These are phyloP conservation scores for Yarrowia deformans DNA, from an alignment of 805 yeast species.

Conservation along the genomic window DNA sequence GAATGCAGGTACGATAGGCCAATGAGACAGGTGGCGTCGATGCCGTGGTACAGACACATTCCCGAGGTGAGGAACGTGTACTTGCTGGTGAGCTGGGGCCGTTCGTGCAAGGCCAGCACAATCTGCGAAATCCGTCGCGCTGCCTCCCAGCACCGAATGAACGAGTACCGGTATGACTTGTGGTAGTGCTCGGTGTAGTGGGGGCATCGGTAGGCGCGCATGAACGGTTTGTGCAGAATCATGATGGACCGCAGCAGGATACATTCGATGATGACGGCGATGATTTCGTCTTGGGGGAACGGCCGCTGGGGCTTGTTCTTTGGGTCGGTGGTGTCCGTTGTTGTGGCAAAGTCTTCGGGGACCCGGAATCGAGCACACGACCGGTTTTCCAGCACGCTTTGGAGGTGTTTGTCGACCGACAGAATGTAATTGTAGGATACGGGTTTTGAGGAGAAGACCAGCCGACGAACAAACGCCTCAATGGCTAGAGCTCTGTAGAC, in stretches of 20 bases:
- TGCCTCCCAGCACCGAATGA: slow-evolving; percentile 34
- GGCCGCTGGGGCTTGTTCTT: background rate
- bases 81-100: slow-evolving; percentile 3
- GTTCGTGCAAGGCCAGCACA: slow-evolving; percentile 5
- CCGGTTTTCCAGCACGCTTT: slow-evolving; percentile 29
- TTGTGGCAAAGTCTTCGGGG: slow-evolving; percentile 18
- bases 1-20: slow-evolving; percentile 30
- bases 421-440: slow-evolving; percentile 33
- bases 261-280: slow-evolving; percentile 32
- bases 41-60: slow-evolving; percentile 32
- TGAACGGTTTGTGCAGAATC: slow-evolving; percentile 35
- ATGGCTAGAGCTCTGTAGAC: slow-evolving; percentile 31
- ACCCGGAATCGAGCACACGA: slow-evolving; percentile 32
- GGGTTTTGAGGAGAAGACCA: slow-evolving; percentile 29
- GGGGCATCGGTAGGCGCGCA: slow-evolving; percentile 37
- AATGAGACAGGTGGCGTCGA: slow-evolving; percentile 37
- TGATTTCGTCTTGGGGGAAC: slow-evolving; percentile 31
- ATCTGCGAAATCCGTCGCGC: slow-evolving; percentile 22
- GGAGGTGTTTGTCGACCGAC: slow-evolving; percentile 34
- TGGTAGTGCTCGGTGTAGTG: slow-evolving; percentile 36
- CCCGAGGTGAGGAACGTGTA: slow-evolving; percentile 20
- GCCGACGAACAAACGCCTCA: slow-evolving; percentile 29
- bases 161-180: slow-evolving; percentile 34
- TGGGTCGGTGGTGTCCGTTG: background rate
- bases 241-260: slow-evolving; percentile 24